Evolutionary conservation across 345 rosid genomes (phyloP).

Genomic region (Acer negundo): DNA sequence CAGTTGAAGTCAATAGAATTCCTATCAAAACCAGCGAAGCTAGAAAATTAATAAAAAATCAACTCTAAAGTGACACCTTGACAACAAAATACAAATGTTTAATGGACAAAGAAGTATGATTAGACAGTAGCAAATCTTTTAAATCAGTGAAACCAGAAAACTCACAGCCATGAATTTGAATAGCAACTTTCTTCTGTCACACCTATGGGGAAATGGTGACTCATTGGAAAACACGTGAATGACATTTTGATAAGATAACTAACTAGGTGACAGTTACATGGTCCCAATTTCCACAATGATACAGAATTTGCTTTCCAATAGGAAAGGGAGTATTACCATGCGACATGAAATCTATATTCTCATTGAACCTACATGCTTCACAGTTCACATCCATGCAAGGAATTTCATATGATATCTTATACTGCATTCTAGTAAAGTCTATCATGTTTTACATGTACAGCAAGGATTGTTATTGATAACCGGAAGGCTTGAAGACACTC

Average conservation of each 20-base stretch:
- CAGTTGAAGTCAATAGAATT: constrained; percentile 38
- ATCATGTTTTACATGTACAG: too few species aligned
- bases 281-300: not conserved
- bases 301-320: not conserved
- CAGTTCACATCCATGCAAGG: not conserved
- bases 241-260: not conserved
- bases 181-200: not conserved
- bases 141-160: not conserved
- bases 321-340: not conserved
- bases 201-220: not conserved
- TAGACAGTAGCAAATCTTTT: not conserved
- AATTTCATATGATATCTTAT: not conserved
- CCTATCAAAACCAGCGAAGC: constrained; percentile 39
- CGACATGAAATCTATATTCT: not conserved
- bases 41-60: not conserved
- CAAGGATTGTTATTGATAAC: not conserved
- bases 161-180: not conserved
- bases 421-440: not conserved
- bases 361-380: not conserved
- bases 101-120: not conserved
- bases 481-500: not conserved
- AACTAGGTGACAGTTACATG: not conserved
- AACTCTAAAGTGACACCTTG: not conserved
- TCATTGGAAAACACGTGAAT: not conserved
- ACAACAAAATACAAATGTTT: not conserved